A percentile compares a stretch with the other conserved stretches of the same genome.
These are phyloP conservation scores for Gleditsia sinensis DNA, from an alignment of 306 rosid species.

Conservation along the genomic window DNA sequence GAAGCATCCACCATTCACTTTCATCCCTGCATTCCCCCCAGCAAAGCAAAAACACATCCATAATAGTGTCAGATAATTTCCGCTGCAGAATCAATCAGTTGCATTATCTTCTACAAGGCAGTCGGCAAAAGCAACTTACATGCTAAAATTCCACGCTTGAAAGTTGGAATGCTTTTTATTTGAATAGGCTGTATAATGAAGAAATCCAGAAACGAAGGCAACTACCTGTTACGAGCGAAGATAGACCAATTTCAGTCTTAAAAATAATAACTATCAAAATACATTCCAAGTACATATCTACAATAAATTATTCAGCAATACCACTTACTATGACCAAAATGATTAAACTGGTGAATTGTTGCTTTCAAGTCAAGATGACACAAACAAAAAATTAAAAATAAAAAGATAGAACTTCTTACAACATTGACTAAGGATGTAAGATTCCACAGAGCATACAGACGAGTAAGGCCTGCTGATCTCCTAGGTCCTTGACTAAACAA, in stretches of 20 bases:
- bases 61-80: not conserved
- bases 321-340: not conserved
- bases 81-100: not conserved
- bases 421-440: constrained; percentile 66
- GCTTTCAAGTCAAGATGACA: not conserved
- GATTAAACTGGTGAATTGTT: not conserved
- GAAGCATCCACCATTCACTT: constrained; percentile 82
- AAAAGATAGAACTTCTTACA: constrained; percentile 42
- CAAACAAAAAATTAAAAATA: not conserved
- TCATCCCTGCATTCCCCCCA: constrained; percentile 58
- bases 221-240: constrained; percentile 45
- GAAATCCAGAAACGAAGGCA: constrained; percentile 56
- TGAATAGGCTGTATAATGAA: constrained; percentile 54
- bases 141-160: constrained; percentile 67
- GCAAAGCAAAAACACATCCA: not conserved
- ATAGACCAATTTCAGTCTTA: not conserved
- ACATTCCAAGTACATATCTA: not conserved
- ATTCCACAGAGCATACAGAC: constrained; percentile 68
- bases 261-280: not conserved
- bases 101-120: not conserved
- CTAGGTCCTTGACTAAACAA: constrained; percentile 71
- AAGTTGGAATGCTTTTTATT: constrained; percentile 48
- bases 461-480: constrained; percentile 66
- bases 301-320: not conserved
- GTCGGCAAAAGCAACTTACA: constrained; percentile 40